Evolutionary conservation across 2,329 filamentous ascomycete genomes (phyloP).

Genomic region (Incumbomyces lentus): DNA sequence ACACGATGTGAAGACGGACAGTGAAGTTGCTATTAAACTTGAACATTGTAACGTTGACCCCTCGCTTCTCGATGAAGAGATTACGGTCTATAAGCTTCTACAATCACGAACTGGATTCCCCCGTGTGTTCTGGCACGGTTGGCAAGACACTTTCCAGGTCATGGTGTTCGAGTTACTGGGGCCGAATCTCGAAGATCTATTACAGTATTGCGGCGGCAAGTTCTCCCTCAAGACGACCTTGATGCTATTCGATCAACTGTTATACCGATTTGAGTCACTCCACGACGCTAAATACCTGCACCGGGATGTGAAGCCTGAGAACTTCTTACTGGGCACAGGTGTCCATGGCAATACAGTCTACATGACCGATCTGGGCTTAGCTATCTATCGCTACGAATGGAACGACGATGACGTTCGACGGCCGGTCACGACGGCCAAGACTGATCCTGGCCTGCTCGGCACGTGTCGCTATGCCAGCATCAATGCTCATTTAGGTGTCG

Average conservation of each 20-base stretch:
- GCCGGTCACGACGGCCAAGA: no score
- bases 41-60: conserved; percentile 14
- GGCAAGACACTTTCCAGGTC: conserved; percentile 11
- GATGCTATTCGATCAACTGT: conserved; percentile 23
- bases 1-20: conserved; percentile 12
- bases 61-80: conserved; percentile 15
- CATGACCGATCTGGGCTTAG: conserved; percentile 24
- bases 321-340: conserved; percentile 22
- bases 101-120: conserved; percentile 15
- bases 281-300: conserved; percentile 20
- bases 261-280: conserved; percentile 21
- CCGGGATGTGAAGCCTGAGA: conserved; percentile 25
- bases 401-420: no score
- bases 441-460: conserved; percentile 11
- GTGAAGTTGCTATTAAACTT: conserved; percentile 21
- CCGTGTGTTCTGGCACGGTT: conserved; percentile 12
- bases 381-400: conserved; percentile 10
- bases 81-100: conserved; percentile 13
- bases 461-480: conserved; percentile 21
- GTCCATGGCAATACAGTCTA: conserved; percentile 22
- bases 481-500: conserved; percentile 17
- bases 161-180: conserved; percentile 21
- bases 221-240: conserved; percentile 26
- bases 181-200: conserved; percentile 24
- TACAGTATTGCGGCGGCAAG: conserved; percentile 21